Evolutionary conservation across 2,329 filamentous ascomycete genomes (phyloP).

Genomic region (Epichloe sylvatica): DNA sequence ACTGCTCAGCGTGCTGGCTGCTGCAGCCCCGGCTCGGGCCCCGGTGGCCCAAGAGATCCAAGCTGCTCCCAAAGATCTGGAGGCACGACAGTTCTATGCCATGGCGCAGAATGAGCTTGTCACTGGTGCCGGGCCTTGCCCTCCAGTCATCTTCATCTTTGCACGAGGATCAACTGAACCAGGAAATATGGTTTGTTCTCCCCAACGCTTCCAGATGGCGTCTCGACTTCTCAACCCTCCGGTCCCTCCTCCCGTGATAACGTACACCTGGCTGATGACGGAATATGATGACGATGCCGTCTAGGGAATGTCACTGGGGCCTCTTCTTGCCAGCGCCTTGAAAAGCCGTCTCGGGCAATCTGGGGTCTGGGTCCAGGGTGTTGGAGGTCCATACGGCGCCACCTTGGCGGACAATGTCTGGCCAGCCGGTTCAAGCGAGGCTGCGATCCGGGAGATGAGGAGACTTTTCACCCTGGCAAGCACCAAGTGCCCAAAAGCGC

Average conservation of each 20-base stretch:
- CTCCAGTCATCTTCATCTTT: conserved; percentile 24
- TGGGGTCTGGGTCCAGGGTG: conserved; percentile 29
- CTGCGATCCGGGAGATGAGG: conserved; percentile 27
- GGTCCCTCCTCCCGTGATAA: too few relatives aligned
- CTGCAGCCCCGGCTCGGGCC: neutral
- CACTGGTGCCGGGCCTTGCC: conserved; percentile 17
- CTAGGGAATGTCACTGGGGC: conserved; percentile 10
- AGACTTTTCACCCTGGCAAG: conserved; percentile 25
- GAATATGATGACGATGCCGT: too few relatives aligned
- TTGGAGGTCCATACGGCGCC: conserved; percentile 26
- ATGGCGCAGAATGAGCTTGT: conserved; percentile 16
- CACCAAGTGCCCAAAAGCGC: conserved; percentile 28
- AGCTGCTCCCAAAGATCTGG: neutral
- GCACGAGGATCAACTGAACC: conserved; percentile 25
- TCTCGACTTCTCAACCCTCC: too few relatives aligned
- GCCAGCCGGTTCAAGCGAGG: conserved; percentile 21
- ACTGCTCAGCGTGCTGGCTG: conserved; percentile 8
- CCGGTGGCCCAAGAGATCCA: neutral
- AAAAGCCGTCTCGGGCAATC: conserved; percentile 13
- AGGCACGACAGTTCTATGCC: neutral
- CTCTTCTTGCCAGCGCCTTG: conserved; percentile 16
- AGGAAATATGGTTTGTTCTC: conserved; percentile 25
- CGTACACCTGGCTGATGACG: too few relatives aligned
- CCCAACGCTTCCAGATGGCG: neutral
- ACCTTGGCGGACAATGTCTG: conserved; percentile 22